Base-by-base conservation (phyloP, 176 grass and related monocot genomes). In the Coix lacrymajobi region DNA sequence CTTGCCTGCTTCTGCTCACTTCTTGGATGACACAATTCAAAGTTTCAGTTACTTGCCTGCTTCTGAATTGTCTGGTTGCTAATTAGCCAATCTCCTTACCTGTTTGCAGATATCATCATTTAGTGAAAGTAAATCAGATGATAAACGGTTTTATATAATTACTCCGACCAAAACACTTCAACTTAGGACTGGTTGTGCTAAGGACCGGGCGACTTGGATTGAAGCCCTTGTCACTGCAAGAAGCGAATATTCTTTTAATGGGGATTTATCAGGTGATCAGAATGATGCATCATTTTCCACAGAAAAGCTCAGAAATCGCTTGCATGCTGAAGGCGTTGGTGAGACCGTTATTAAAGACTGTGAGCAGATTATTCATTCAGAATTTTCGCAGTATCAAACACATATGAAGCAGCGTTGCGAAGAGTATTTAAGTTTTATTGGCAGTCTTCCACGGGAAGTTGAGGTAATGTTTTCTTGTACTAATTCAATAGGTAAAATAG, bases 101-200 rank as follows among this genome's bases (percentile, higher is more conserved):
- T 81, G 29, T 70, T 74, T 61, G 62, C 69, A 98, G 96, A 90
- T 98, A 15, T 98, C 96, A 69, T 98, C 96, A 26, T 95, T 98
- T 82, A 88, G 96, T 33, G 96, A 98, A 88, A 98, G 96, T 76
- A 95, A 95, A 77, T 91, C 96, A 72, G 96, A 98, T 57, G 92
- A 93, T 32, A 95, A 83, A 81, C 84, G 93, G 51, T 98, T 98
- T 83, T 95, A 95, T 72, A 93, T 98, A 61, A 83, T 98, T 77
- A 91, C 96, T 66, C 89, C 92, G 11, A 89, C 90, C 46, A 95
- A 95, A 80, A 93, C 96, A 63, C 91, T 98, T 88, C 92, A 93
- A 69, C 76, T 98, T 67, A 95, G 89, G 70, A 95, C 96, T 48
- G 87, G 90, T 78, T 98, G 88, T 20, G 87, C 75, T 17, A 90